phyloP scores from a whole-genome alignment of 345 rosid genomes.

The Crucihimalaya himalaica region DNA sequence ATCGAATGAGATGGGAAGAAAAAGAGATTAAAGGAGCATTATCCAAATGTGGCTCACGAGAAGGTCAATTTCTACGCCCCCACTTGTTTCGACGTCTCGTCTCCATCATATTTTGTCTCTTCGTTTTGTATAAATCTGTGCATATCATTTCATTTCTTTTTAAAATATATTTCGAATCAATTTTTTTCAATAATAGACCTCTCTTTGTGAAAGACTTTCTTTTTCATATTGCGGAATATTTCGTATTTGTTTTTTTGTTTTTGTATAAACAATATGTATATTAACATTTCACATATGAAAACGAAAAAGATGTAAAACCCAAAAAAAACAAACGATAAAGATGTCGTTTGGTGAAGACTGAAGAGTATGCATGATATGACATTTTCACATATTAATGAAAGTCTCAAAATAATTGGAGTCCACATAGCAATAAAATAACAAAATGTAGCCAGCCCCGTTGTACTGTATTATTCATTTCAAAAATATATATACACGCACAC shows the following conservation, averaged over 20 bases:
- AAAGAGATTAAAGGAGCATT: slow-evolving; percentile 19
- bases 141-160: slow-evolving; percentile 25
- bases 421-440: slow-evolving; percentile 26
- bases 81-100: slow-evolving; percentile 44
- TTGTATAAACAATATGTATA: neutral
- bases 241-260: neutral
- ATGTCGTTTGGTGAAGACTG: slow-evolving; percentile 32
- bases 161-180: neutral
- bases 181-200: slow-evolving; percentile 20
- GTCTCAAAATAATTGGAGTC: slow-evolving; percentile 37
- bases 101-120: slow-evolving; percentile 35
- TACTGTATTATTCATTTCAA: slow-evolving; percentile 3
- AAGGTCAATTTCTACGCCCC: slow-evolving; percentile 40
- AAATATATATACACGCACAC: neutral
- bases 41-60: slow-evolving; percentile 41
- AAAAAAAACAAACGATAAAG: neutral
- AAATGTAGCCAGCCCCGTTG: slow-evolving; percentile 33
- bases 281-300: slow-evolving; percentile 18
- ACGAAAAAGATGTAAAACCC: neutral
- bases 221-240: neutral
- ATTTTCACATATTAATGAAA: slow-evolving; percentile 22
- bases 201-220: slow-evolving; percentile 26
- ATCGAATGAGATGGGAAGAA: slow-evolving; percentile 34
- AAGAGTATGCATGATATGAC: slow-evolving; percentile 29
- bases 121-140: slow-evolving; percentile 28